phyloP scores from a whole-genome alignment of 805 yeast genomes.

The Torulaspora maleeae region DNA sequence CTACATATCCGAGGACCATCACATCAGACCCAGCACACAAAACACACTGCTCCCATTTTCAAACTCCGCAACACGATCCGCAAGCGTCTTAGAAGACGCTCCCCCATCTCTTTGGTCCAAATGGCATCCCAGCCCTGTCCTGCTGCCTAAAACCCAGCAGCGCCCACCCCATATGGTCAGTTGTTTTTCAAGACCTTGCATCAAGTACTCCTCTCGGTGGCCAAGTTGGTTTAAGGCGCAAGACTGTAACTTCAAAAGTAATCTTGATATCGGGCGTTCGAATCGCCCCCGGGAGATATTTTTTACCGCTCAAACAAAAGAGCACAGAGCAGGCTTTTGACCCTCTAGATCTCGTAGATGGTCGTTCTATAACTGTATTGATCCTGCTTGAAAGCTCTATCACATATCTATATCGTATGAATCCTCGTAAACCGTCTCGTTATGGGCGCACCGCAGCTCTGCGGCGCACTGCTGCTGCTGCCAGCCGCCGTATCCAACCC shows the following conservation, averaged over 20 bases:
- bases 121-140: too few species aligned
- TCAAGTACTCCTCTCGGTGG: conserved; percentile 28
- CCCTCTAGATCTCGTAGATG: not conserved
- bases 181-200: not conserved
- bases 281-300: conserved; percentile 37
- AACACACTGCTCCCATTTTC: too few species aligned
- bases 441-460: conserved; percentile 1
- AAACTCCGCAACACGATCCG: too few species aligned
- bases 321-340: not conserved
- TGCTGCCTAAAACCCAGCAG: too few species aligned
- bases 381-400: conserved; percentile 4
- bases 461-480: not conserved
- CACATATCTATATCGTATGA: conserved; percentile 13
- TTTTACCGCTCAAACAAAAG: conserved; percentile 5
- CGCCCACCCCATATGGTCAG: not conserved
- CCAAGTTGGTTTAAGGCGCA: conserved; percentile 38
- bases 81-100: too few species aligned
- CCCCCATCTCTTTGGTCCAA: too few species aligned
- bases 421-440: conserved; percentile 7
- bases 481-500: too few species aligned
- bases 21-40: too few species aligned
- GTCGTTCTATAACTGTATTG: not conserved
- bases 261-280: conserved; percentile 38
- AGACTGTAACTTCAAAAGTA: conserved; percentile 33
- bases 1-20: too few species aligned